A percentile compares a stretch with the other conserved stretches of the same genome.
phyloP scores from a whole-genome alignment of 2,329 filamentous ascomycete genomes.

The Penicillium sp. region DNA sequence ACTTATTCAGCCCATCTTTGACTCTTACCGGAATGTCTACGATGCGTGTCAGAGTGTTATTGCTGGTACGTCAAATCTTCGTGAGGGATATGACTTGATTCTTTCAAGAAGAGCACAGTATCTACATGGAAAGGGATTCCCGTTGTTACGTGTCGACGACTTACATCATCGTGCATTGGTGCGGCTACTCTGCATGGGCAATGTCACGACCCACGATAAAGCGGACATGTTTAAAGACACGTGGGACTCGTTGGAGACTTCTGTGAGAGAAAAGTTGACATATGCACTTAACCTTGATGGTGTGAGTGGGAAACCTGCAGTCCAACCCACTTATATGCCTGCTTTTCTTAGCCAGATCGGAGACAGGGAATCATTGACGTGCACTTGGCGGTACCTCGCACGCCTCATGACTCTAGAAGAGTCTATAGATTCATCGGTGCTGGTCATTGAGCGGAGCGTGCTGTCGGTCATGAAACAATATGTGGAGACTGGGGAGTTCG shows the following conservation, averaged over 20 bases:
- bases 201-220: constrained; percentile 8
- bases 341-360: constrained; percentile 10
- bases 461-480: constrained; percentile 8
- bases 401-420: constrained; percentile 8
- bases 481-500: constrained; percentile 10
- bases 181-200: constrained; percentile 16
- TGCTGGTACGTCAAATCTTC: constrained; percentile 1
- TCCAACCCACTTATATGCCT: constrained; percentile 17
- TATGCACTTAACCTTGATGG: constrained; percentile 13
- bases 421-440: constrained; percentile 2
- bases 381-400: constrained; percentile 7
- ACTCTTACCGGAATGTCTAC: constrained; percentile 15
- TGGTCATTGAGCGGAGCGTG: constrained; percentile 16
- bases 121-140: constrained; percentile 3
- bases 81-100: constrained; percentile 15
- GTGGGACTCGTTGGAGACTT: constrained; percentile 5
- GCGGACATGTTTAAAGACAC: constrained; percentile 10
- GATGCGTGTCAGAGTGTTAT: constrained; percentile 17
- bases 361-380: background rate
- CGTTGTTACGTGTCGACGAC: background rate
- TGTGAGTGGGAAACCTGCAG: constrained; percentile 7
- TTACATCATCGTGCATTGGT: constrained; percentile 7
- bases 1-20: constrained; percentile 13
- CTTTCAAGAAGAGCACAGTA: constrained; percentile 8
- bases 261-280: background rate